Evolutionary conservation across 2,329 filamentous ascomycete genomes (phyloP), one percentile per base, ranked within the genome.

Genomic region (Ophiosphaerella korrae): DNA sequence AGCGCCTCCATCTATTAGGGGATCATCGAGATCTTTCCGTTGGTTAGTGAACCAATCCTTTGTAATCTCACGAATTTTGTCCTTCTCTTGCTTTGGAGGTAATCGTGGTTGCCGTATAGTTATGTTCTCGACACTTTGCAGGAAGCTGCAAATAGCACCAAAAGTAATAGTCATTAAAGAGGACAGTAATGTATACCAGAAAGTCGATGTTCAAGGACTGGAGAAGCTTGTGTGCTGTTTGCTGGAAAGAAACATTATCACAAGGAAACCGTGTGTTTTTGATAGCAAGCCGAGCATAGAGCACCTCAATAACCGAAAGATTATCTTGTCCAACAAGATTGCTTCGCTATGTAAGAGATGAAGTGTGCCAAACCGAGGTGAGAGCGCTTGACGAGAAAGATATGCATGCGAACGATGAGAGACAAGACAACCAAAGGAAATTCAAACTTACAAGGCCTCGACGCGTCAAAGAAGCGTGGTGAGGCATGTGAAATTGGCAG

Each of bases 11-110:
- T 86, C 77, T 1, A 83, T 84, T 24, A 81, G 77, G 7, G 82
- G 74, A 0, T 79, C 77, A 64, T 86, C 75, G 13, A 96, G 79
- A 1, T 74, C 72, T 13, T 73, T 71, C 5, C 83, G 82, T 67
- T 96, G 83, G 1, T 77, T 75, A 12, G 70, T 68, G 71, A 95
- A 94, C 92, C 92, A 97, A 24, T 77, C 71, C 8, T 75, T 66
- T 32, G 90, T 78, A 5, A 72, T 74, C n/a, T 74, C 62, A 3
- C 63, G 53, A 9, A 63, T 60, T 18, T 40, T 46, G 9, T 63
- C 50, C 39, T 72, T 70, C 21, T 71, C 61, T 42, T 60, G 42
- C 13, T 52, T 62, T 3, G 66, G 67, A 2, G 78, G 56, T 0
- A 76, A 55, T 13, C 75, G 76, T 12, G 78, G 70, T 61, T 75